These are phyloP conservation scores for Zygnema circumcarinatum DNA, from an alignment of 139 green algal genomes.

Conservation along the genomic window DNA sequence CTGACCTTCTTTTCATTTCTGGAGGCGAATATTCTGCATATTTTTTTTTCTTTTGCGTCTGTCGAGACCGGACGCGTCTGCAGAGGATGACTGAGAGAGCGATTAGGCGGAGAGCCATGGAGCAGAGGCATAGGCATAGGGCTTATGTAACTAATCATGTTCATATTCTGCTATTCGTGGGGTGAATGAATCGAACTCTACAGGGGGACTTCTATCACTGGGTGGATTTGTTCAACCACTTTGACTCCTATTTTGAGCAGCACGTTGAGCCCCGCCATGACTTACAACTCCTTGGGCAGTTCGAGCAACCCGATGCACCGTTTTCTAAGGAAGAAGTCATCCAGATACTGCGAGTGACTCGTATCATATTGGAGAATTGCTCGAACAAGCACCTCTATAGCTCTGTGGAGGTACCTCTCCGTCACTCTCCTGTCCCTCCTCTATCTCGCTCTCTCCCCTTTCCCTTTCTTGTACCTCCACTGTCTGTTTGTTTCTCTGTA, in stretches of 20 bases:
- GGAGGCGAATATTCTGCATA: background rate
- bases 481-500: background rate
- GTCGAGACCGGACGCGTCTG: no score
- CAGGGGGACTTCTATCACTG: conserved; percentile 93
- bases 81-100: no score
- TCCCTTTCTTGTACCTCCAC: background rate
- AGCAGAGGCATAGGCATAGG: background rate
- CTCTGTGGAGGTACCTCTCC: conserved; percentile 79
- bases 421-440: background rate
- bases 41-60: background rate
- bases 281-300: conserved; percentile 67
- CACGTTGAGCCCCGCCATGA: conserved; percentile 69
- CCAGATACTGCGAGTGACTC: conserved; percentile 75
- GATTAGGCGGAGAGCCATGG: background rate
- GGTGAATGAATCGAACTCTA: background rate
- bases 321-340: conserved; percentile 73
- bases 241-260: conserved; percentile 83
- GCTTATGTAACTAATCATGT: background rate
- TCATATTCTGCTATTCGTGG: background rate
- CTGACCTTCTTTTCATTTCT: background rate
- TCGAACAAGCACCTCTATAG: conserved; percentile 89
- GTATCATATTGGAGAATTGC: conserved; percentile 86
- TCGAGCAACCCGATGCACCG: conserved; percentile 20
- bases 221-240: conserved; percentile 83
- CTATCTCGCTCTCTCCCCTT: no score